These are phyloP conservation scores for Urochloa ruziziensis DNA, from an alignment of 176 grass and related monocot genomes.

Conservation along the genomic window DNA sequence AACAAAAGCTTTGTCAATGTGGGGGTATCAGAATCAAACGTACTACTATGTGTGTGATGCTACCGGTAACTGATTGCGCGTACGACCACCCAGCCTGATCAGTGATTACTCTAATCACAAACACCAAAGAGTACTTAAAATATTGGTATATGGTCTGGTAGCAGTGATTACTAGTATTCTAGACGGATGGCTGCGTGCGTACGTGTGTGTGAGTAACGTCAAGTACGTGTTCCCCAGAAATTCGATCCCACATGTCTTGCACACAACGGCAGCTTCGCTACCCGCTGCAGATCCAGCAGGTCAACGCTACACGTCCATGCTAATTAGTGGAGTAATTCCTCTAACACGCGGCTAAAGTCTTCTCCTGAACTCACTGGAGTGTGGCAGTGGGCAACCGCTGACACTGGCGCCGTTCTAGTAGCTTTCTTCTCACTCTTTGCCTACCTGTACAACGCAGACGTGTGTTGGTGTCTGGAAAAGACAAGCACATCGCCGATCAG, in stretches of 20 bases:
- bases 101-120: neutral
- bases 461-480: neutral
- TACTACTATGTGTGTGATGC: neutral
- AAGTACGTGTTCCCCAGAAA: conserved; percentile 11
- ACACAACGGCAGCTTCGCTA: neutral
- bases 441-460: neutral
- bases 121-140: neutral
- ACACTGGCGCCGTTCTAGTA: neutral
- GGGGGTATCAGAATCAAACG: neutral
- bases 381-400: neutral
- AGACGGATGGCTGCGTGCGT: neutral
- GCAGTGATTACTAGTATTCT: neutral
- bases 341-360: neutral
- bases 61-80: neutral
- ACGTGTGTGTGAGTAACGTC: neutral
- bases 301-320: neutral
- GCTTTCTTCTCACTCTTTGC: conserved; percentile 11
- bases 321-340: neutral
- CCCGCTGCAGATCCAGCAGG: neutral
- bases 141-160: neutral
- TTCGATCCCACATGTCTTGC: conserved; percentile 31
- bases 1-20: neutral
- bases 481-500: neutral
- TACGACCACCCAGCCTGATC: neutral
- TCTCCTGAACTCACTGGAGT: neutral